Evolutionary conservation across 1,284 basidiomycete species (phyloP).

Genomic region (Ganoderma leucocontextum): DNA sequence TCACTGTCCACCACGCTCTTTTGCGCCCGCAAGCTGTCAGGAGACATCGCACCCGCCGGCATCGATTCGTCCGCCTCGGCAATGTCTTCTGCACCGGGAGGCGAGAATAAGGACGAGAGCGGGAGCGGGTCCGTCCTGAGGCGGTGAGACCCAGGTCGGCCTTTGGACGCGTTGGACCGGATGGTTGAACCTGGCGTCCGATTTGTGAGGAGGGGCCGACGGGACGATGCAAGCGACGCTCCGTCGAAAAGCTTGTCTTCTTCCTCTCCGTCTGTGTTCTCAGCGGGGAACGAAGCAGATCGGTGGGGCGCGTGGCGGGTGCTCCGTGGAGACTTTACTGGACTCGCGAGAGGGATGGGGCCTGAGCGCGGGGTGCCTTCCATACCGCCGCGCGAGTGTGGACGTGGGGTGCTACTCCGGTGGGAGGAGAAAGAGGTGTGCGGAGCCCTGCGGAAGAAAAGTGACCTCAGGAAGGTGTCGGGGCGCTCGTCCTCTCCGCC

Average conservation of each 20-base stretch:
- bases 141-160: slow-evolving; percentile 33
- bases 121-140: slow-evolving; percentile 39
- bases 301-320: slow-evolving; percentile 24
- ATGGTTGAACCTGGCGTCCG: slow-evolving; percentile 38
- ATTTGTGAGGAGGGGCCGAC: slow-evolving; percentile 31
- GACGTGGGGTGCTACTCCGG: slow-evolving; percentile 50
- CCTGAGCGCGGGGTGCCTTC: slow-evolving; percentile 26
- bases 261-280: slow-evolving; percentile 30
- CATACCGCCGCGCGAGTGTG: slow-evolving; percentile 22
- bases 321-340: slow-evolving; percentile 19
- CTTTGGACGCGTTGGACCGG: slow-evolving; percentile 31
- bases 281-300: slow-evolving; percentile 36
- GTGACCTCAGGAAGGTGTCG: slow-evolving; percentile 57
- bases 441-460: slow-evolving; percentile 52
- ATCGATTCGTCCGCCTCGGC: slow-evolving; percentile 18
- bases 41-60: slow-evolving; percentile 8
- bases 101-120: slow-evolving; percentile 30
- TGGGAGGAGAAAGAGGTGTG: slow-evolving; percentile 51
- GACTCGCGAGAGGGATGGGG: slow-evolving; percentile 26
- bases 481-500: slow-evolving; percentile 28
- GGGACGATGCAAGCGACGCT: slow-evolving; percentile 39
- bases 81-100: slow-evolving; percentile 16
- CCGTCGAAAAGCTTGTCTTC: slow-evolving; percentile 37
- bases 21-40: slow-evolving; percentile 24
- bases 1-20: slow-evolving; percentile 17